phyloP scores from a whole-genome alignment of 345 rosid genomes.

The Ceriops decandra region DNA sequence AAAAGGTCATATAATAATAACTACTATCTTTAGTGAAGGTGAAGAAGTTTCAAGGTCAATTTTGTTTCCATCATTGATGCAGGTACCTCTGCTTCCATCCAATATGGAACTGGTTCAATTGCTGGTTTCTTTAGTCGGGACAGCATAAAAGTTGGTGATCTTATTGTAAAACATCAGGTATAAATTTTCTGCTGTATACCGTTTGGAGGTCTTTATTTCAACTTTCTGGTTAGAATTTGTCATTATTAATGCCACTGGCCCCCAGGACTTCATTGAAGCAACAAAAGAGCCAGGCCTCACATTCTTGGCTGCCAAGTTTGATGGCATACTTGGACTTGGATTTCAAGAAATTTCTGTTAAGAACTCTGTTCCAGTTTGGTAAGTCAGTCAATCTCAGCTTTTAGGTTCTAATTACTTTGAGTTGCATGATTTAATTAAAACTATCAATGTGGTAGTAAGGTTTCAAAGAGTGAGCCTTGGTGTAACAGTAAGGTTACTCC shows the following conservation, averaged over 20 bases:
- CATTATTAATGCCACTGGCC: background rate
- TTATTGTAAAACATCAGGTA: constrained; percentile 30
- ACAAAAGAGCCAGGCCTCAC: constrained; percentile 32
- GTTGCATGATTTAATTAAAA: background rate
- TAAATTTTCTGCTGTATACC: background rate
- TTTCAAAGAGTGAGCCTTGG: too few species aligned
- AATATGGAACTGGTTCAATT: constrained; percentile 32
- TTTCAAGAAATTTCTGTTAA: constrained; percentile 32
- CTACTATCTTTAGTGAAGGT: too few species aligned
- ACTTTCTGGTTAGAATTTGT: background rate
- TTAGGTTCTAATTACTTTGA: background rate
- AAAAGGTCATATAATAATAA: too few species aligned
- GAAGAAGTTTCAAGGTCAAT: background rate
- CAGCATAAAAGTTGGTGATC: constrained; percentile 29
- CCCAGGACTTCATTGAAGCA: constrained; percentile 30
- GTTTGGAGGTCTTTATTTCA: background rate
- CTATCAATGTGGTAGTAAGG: background rate
- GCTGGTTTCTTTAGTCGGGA: constrained; percentile 34
- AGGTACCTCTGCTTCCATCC: constrained; percentile 32
- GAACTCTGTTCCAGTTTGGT: constrained; percentile 32
- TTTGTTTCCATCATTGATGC: constrained; percentile 1
- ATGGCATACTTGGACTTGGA: constrained; percentile 36
- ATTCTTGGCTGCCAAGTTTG: constrained; percentile 33
- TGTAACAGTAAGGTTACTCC: too few species aligned
- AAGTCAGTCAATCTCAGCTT: background rate